Evolutionary conservation across 1,284 basidiomycete genomes (phyloP).

Genomic region (Ganoderma resinaceum): DNA sequence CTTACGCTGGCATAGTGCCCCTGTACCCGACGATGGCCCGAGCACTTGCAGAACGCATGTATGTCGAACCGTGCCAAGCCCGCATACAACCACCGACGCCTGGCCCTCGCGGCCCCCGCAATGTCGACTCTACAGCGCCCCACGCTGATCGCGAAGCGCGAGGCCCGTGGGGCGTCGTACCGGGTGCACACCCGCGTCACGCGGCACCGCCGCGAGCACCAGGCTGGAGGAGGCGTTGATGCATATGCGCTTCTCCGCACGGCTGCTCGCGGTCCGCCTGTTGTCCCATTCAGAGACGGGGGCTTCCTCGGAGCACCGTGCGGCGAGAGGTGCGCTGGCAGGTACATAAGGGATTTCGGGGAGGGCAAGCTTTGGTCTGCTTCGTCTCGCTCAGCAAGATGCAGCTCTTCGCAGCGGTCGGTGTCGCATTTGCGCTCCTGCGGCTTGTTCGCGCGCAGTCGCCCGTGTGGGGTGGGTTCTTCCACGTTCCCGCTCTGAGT

Average conservation of each 20-base stretch:
- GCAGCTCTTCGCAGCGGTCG: constrained; percentile 30
- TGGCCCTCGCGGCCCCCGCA: not conserved
- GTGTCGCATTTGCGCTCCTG: constrained; percentile 26
- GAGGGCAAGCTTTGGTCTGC: not conserved
- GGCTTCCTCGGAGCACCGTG: constrained; percentile 26
- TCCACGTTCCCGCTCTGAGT: not conserved
- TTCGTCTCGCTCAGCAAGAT: constrained; percentile 15
- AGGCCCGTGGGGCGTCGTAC: not conserved
- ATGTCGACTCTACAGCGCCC: not conserved
- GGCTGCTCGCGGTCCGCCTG: constrained; percentile 2
- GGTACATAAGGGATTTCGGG: constrained; percentile 11
- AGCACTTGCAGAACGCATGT: not conserved
- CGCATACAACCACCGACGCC: constrained; percentile 5
- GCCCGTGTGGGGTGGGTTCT: constrained; percentile 37
- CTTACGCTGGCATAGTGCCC: not conserved
- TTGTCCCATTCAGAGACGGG: constrained; percentile 23
- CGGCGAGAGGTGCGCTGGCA: constrained; percentile 4
- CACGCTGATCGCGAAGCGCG: not conserved
- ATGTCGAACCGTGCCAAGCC: not conserved
- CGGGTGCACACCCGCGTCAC: not conserved
- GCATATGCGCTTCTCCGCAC: not conserved
- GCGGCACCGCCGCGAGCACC: not conserved
- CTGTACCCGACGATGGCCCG: constrained; percentile 6
- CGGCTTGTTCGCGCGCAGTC: constrained; percentile 15
- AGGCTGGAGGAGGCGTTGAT: not conserved